phyloP scores from a whole-genome alignment of 495 filamentous ascomycete genomes.

The Hypoxylon subgilvum region DNA sequence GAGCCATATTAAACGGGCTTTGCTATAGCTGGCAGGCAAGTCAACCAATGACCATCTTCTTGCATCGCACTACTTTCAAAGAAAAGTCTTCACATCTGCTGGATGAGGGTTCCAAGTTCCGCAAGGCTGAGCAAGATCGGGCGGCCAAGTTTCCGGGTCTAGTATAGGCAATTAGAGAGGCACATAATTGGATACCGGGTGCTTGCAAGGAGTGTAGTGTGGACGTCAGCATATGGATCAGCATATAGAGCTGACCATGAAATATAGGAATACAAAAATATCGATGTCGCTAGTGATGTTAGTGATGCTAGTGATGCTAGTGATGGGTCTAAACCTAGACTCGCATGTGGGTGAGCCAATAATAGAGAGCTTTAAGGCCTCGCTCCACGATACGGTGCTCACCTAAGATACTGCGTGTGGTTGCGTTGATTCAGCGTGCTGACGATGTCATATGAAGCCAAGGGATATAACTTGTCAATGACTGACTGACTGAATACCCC shows the following conservation, averaged over 20 bases:
- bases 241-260: background rate
- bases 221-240: too few relatives aligned
- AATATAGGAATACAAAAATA: slow-evolving; percentile 14
- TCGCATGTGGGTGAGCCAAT: too few relatives aligned
- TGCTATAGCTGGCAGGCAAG: background rate
- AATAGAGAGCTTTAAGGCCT: background rate
- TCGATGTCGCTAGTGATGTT: background rate
- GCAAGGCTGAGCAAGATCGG: slow-evolving; percentile 22
- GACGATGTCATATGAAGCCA: background rate
- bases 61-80: background rate
- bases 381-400: slow-evolving; percentile 15
- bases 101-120: slow-evolving; percentile 10
- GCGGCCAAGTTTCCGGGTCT: slow-evolving; percentile 12
- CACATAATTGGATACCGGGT: slow-evolving; percentile 17
- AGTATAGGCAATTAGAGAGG: slow-evolving; percentile 9
- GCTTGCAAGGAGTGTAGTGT: too few relatives aligned
- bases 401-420: slow-evolving; percentile 20
- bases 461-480: too few relatives aligned
- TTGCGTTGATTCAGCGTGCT: background rate
- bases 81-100: background rate
- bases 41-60: background rate
- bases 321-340: background rate
- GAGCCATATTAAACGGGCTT: too few relatives aligned
- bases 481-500: too few relatives aligned
- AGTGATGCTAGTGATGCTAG: background rate